phyloP scores from a whole-genome alignment of 768 basidiomycete genomes.

The Hygrocybe coccinea region DNA sequence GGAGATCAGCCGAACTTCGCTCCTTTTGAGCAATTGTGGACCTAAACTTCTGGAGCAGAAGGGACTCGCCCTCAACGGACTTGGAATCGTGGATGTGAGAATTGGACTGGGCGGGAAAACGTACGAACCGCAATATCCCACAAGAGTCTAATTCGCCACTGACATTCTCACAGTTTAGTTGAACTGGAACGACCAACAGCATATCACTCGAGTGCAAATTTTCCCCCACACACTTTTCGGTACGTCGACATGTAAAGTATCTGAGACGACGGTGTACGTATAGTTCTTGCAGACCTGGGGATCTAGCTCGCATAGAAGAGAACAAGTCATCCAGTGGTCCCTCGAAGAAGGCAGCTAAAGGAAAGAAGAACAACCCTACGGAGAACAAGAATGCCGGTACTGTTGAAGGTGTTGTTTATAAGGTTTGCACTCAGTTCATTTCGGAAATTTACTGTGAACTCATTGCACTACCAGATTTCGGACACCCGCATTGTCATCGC shows the following conservation, averaged over 20 bases:
- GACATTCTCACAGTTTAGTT: constrained; percentile 58
- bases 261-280: constrained; percentile 1
- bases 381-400: constrained; percentile 40
- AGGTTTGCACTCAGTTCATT: constrained; percentile 38
- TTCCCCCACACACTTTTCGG: constrained; percentile 88
- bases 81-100: constrained; percentile 66
- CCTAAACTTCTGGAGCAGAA: constrained; percentile 83
- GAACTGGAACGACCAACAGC: constrained; percentile 82
- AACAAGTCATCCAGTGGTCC: constrained; percentile 42
- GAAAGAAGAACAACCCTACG: constrained; percentile 37
- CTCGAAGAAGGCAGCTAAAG: constrained; percentile 37
- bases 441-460: neutral
- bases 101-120: constrained; percentile 92
- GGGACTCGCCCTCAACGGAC: constrained; percentile 71
- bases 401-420: constrained; percentile 83
- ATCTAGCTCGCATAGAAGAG: constrained; percentile 81
- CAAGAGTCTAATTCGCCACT: constrained; percentile 17
- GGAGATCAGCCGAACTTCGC: constrained; percentile 76
- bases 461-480: constrained; percentile 51
- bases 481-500: constrained; percentile 80
- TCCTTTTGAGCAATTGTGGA: constrained; percentile 78
- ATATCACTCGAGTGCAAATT: constrained; percentile 61
- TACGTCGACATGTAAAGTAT: constrained; percentile 21
- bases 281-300: constrained; percentile 60
- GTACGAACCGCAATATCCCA: constrained; percentile 38